phyloP scores from a whole-genome alignment of 352 stramenopile genomes.

The Phytophthora ohioensis region DNA sequence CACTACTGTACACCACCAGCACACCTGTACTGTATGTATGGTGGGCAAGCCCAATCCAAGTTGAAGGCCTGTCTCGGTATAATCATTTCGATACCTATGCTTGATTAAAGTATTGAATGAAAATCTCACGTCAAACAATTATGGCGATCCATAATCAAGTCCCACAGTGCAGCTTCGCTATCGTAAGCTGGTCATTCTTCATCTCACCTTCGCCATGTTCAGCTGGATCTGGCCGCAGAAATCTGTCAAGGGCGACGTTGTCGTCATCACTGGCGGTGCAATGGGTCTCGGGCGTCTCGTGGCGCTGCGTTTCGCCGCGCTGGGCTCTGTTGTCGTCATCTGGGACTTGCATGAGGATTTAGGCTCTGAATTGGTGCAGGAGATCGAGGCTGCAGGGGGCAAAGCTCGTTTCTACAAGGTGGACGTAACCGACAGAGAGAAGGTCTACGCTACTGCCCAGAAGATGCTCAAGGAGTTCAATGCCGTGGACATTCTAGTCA shows the following conservation, averaged over 20 bases:
- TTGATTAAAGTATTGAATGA: background rate
- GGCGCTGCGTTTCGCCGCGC: slow-evolving; percentile 46
- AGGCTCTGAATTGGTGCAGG: slow-evolving; percentile 36
- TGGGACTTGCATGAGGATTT: slow-evolving; percentile 50
- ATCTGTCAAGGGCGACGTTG: slow-evolving; percentile 55
- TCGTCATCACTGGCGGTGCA: slow-evolving; percentile 64
- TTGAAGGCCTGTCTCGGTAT: background rate
- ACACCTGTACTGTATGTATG: background rate
- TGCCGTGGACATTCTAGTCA: slow-evolving; percentile 57
- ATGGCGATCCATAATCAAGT: background rate
- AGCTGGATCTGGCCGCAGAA: slow-evolving; percentile 55
- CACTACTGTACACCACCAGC: background rate
- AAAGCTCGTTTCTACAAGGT: slow-evolving; percentile 45
- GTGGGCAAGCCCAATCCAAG: background rate
- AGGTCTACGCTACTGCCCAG: slow-evolving; percentile 37
- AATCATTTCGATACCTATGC: background rate
- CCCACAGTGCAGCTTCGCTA: too few relatives aligned
- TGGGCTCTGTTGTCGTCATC: slow-evolving; percentile 47
- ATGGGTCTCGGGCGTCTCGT: slow-evolving; percentile 62
- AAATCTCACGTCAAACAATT: background rate
- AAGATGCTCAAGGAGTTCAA: slow-evolving; percentile 36
- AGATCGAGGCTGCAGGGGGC: slow-evolving; percentile 42
- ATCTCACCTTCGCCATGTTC: slow-evolving; percentile 31
- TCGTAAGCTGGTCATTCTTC: background rate
- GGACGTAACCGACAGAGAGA: slow-evolving; percentile 47